Conservation (phyloP, 805 yeast species). For the Kluyveromyces starmeri region DNA sequence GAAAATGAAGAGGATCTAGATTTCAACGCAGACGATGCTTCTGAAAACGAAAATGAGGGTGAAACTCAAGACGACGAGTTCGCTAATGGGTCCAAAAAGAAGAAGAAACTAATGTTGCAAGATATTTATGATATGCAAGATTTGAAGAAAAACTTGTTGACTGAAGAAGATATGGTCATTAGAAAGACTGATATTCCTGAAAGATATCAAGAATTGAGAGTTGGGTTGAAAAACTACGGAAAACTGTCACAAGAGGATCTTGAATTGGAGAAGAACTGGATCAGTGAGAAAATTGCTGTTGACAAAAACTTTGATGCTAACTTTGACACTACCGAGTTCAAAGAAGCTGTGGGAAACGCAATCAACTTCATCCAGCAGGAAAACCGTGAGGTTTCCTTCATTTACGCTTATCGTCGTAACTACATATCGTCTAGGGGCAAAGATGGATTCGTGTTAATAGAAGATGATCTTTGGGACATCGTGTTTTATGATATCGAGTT, state of each 20-base stretch:
- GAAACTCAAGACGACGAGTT: conserved; percentile 36
- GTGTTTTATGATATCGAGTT: conserved; percentile 80
- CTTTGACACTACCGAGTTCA: conserved; percentile 45
- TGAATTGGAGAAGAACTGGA: conserved; percentile 69
- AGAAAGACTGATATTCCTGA: conserved; percentile 88
- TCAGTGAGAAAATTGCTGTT: conserved; percentile 50
- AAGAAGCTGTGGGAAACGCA: conserved; percentile 59
- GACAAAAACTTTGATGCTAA: conserved; percentile 41
- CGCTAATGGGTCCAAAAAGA: conserved; percentile 23
- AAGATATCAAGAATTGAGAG: conserved; percentile 72
- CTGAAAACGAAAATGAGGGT: conserved; percentile 24
- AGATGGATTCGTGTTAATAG: conserved; percentile 43
- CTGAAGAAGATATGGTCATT: conserved; percentile 84
- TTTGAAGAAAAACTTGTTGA: conserved; percentile 79
- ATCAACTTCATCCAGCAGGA: conserved; percentile 69
- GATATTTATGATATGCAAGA: conserved; percentile 95
- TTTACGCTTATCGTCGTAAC: conserved; percentile 93
- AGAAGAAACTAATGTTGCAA: conserved; percentile 45
- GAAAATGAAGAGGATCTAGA: conserved; percentile 61
- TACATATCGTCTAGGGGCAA: conserved; percentile 43
- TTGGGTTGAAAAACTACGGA: conserved; percentile 55
- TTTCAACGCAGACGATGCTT: conserved; percentile 30
- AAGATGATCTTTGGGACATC: conserved; percentile 89
- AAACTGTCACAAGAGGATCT: conserved; percentile 58
- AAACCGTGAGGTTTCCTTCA: conserved; percentile 84